Evolutionary conservation across 257 asterid genomes (phyloP), one percentile per base, ranked within the genome.

Genomic region (Ilex asprella): DNA sequence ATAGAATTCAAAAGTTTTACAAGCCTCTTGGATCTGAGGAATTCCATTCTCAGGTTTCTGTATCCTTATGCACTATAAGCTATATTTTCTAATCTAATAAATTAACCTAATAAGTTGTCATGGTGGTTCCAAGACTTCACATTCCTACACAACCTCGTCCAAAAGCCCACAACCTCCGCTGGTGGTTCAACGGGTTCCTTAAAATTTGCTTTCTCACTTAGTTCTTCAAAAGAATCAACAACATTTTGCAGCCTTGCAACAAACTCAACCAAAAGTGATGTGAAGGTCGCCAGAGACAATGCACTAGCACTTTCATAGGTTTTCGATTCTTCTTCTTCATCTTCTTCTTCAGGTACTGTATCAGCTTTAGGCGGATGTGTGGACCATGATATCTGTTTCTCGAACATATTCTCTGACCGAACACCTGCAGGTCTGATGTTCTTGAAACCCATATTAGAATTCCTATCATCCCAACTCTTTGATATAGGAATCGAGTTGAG

Each of bases 241-340:
- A 86, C 88, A 61, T 80, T 86, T 66, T 86, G 88, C 61, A 89
- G 90, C 81, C 96, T 82, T 13, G 96, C 93, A 3, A 86, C 95
- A 46, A 84, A 84, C 59, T 89, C 91, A 27, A 89, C 82, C 62
- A 86, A 73, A 55, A 86, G 82, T 2, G 93, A 89, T 21, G 95
- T 79, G 65, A 86, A 89, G 1, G 96, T 86, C 16, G 89, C 93
- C 41, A 89, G 65, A 14, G 96, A 89, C 74, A 89, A 77, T 11
- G 93, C 73, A 51, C 93, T 89, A 46, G 93, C 91, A 51, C 93
- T 89, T 67, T 84, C 85, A 16, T 78, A 86, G 51, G 96, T 82
- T 74, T 73, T 77, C 12, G 83, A 67, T 64, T 80, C 84, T 0
- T 65, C 83, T 3, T 82, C 84, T 32, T 73, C 58, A 8, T 64